phyloP scores from a whole-genome alignment of 352 stramenopile genomes.

The Phytophthora macrochlamydospora region DNA sequence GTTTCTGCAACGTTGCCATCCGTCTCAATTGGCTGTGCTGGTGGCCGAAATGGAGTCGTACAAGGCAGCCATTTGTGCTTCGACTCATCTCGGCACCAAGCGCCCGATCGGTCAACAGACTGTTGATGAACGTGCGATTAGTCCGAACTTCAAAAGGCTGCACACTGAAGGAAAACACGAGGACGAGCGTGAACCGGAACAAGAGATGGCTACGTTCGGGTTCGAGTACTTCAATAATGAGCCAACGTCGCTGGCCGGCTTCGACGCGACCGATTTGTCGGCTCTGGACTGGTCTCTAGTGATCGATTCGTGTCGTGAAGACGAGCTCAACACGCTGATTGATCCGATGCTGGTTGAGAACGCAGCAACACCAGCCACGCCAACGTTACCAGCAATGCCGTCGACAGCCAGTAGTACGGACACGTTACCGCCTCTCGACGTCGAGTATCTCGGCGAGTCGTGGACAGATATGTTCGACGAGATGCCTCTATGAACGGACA shows the following conservation, averaged over 20 bases:
- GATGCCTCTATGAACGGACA: constrained; percentile 14
- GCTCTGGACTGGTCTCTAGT: constrained; percentile 33
- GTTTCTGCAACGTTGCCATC: constrained; percentile 57
- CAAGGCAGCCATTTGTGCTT: constrained; percentile 24
- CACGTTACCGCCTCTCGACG: constrained; percentile 22
- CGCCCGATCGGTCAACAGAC: constrained; percentile 10
- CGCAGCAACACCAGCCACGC: background rate
- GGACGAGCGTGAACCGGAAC: constrained; percentile 24
- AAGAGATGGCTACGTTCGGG: constrained; percentile 26
- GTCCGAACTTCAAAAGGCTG: constrained; percentile 13
- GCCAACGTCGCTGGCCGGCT: constrained; percentile 16
- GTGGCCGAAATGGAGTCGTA: constrained; percentile 26
- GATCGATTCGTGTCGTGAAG: constrained; percentile 24
- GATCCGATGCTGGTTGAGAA: constrained; percentile 26
- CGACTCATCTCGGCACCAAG: constrained; percentile 20
- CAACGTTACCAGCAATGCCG: background rate
- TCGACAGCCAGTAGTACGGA: constrained; percentile 3
- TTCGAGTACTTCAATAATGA: constrained; percentile 18
- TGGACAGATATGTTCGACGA: constrained; percentile 37
- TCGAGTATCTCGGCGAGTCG: constrained; percentile 27
- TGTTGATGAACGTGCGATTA: constrained; percentile 11
- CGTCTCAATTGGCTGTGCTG: constrained; percentile 17
- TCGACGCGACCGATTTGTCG: constrained; percentile 23
- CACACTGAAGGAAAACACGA: constrained; percentile 15
- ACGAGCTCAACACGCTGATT: constrained; percentile 29